Evolutionary conservation across 192 early-diverging fungal species (phyloP), one percentile per base, ranked within the genome.

Genomic region (Mortierella alpina): DNA sequence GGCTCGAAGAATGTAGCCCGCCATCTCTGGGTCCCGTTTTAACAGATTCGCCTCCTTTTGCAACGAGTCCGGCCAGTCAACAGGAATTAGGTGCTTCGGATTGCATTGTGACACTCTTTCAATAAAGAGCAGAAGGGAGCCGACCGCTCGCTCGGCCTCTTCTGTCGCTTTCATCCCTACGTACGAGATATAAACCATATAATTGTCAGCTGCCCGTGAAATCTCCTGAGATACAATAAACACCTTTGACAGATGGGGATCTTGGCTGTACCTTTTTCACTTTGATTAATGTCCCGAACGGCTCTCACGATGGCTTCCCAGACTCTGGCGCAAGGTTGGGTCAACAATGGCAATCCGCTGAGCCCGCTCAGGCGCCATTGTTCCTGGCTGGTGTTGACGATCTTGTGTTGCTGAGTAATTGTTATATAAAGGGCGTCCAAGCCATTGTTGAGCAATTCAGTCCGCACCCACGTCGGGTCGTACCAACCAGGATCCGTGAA

Each of bases 271-370:
- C 72, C 72, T 61, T 64, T 76, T 23, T 76, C 74, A 14, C 64
- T 50, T 5, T 57, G 18, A 57, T 76, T 76, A 18, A 76, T 56
- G 59, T 76, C 67, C 5, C 74, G 59, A 0, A 76, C 46, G 13
- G 66, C 66, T n/a, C 54, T 59, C 12, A 76, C 66, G 1, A 76
- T 63, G 41, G 47, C 58, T 41, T 76, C 74, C 74, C 74, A 76
- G 1, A 67, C 47, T 8, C 20, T 69, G 20, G 66, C 55, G 47
- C 74, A 69, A 31, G 60, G 66, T 13, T 62, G 52, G 0, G 66
- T 69, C 12, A 76, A 39, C 22, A 76, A 23, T 3, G 74, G 74
- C 17, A 76, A 22, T 3, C 66, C 74, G 4, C 66, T 76, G 6
- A 76, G 55, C 0, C 61, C 61, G 17, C 67, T 68, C 22, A n/a